Evolutionary conservation across 345 rosid genomes (phyloP).

Genomic region (Alliaria petiolata): DNA sequence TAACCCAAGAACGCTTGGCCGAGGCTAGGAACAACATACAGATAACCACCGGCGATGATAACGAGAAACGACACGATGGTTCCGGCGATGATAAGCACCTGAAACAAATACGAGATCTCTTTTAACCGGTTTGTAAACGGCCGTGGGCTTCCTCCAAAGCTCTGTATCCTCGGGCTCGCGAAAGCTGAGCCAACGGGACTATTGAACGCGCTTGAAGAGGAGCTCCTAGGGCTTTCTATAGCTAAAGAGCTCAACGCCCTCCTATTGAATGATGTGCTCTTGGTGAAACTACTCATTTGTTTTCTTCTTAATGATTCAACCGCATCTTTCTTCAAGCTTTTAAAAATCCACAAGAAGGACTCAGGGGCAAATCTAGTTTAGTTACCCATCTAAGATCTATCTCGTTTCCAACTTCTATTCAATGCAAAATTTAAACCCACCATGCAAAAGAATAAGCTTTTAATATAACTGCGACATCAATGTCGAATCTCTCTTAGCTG

Average conservation of each 20-base stretch:
- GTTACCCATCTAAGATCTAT: background rate
- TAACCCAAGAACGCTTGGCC: slow-evolving; percentile 45
- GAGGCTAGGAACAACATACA: slow-evolving; percentile 65
- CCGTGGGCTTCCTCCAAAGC: slow-evolving; percentile 38
- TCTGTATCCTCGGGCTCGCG: slow-evolving; percentile 34
- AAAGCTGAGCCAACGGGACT: slow-evolving; percentile 43
- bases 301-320: slow-evolving; percentile 27
- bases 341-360: background rate
- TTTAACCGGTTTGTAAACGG: slow-evolving; percentile 25
- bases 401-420: background rate
- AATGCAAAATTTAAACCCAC: slow-evolving; percentile 2
- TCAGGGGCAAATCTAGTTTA: background rate
- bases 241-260: slow-evolving; percentile 39
- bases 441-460: slow-evolving; percentile 20
- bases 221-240: slow-evolving; percentile 30
- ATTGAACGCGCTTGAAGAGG: slow-evolving; percentile 30
- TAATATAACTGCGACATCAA: background rate
- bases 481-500: too few species aligned
- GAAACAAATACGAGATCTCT: slow-evolving; percentile 47
- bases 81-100: slow-evolving; percentile 46
- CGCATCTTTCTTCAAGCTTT: slow-evolving; percentile 11
- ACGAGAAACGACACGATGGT: slow-evolving; percentile 47
- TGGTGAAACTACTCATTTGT: slow-evolving; percentile 46
- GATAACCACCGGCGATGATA: slow-evolving; percentile 54
- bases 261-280: slow-evolving; percentile 46